Percentiles rank a stretch among this genome's conserved stretches.
These are phyloP conservation scores for Rhodotorula sp. DNA, from an alignment of 1,284 basidiomycete genomes.

Conservation along the genomic window DNA sequence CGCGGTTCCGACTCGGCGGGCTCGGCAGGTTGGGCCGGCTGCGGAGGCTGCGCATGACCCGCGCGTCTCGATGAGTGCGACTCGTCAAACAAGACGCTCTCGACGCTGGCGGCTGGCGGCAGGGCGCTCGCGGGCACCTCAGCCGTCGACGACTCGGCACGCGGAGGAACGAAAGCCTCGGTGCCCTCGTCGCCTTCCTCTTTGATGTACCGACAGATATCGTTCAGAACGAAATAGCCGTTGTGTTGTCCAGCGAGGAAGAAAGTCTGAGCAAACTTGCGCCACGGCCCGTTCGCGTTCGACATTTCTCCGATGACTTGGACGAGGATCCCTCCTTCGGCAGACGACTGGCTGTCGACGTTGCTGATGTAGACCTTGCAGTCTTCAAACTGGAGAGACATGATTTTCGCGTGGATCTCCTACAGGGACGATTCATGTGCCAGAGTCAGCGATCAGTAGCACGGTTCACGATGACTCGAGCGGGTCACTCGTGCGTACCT, in stretches of 20 bases:
- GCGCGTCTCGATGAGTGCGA: neutral
- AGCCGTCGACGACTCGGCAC: neutral
- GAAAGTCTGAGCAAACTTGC: slow-evolving; percentile 98
- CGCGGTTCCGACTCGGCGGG: slow-evolving; percentile 20
- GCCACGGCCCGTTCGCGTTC: slow-evolving; percentile 81
- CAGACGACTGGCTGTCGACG: slow-evolving; percentile 64
- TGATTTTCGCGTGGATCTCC: slow-evolving; percentile 97
- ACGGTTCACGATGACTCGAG: too few relatives aligned
- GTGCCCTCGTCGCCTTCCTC: slow-evolving; percentile 66
- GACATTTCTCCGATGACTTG: slow-evolving; percentile 96
- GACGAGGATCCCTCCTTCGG: slow-evolving; percentile 93
- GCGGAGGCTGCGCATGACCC: neutral
- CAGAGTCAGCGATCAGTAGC: neutral
- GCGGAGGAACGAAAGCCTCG: slow-evolving; percentile 19
- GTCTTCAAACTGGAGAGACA: slow-evolving; percentile 86
- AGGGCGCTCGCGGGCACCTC: slow-evolving; percentile 24
- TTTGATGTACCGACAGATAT: slow-evolving; percentile 97
- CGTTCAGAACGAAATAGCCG: slow-evolving; percentile 99
- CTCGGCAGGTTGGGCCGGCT: slow-evolving; percentile 25
- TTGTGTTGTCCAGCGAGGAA: slow-evolving; percentile 99
- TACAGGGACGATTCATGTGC: slow-evolving; percentile 49
- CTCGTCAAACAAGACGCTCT: slow-evolving; percentile 23
- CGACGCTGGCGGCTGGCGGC: slow-evolving; percentile 38
- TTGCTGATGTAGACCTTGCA: slow-evolving; percentile 68
- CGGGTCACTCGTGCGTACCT: slow-evolving; percentile 56